phyloP scores from a whole-genome alignment of 1,139 yeast species.

The Zygosaccharomyces sapae region DNA sequence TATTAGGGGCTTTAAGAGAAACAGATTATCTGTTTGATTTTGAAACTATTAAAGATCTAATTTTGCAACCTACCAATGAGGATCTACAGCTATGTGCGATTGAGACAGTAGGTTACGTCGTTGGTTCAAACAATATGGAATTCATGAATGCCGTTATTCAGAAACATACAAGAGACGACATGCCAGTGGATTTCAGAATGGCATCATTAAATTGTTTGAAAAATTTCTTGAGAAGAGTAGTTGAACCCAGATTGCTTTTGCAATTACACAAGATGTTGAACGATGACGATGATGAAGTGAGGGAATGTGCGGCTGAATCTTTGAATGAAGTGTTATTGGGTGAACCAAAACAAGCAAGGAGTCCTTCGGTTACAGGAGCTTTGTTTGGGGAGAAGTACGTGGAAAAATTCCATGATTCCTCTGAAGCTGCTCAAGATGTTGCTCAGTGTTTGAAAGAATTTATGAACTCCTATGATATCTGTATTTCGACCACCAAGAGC shows the following conservation, averaged over 20 bases:
- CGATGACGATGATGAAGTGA: constrained; percentile 59
- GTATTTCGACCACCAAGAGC: constrained; percentile 15
- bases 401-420: constrained; percentile 11
- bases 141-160: constrained; percentile 38
- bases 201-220: constrained; percentile 47
- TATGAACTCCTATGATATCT: constrained; percentile 18
- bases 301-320: constrained; percentile 40
- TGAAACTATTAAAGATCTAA: constrained; percentile 29
- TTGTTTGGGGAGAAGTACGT: constrained; percentile 25
- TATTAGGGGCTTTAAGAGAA: constrained; percentile 41
- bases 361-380: constrained; percentile 14
- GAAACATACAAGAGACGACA: constrained; percentile 41
- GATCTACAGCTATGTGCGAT: constrained; percentile 47
- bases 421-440: constrained; percentile 1
- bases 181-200: constrained; percentile 46
- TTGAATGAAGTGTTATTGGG: constrained; percentile 27
- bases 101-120: constrained; percentile 48
- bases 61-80: constrained; percentile 38
- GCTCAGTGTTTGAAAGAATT: constrained; percentile 15
- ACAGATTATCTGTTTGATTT: constrained; percentile 24
- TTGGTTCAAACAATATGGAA: constrained; percentile 26
- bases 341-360: neutral
- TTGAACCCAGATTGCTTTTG: constrained; percentile 23
- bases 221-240: constrained; percentile 25
- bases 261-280: constrained; percentile 42